Conservation (phyloP, 176 grass and related monocot species). For the Guadua angustifolia region DNA sequence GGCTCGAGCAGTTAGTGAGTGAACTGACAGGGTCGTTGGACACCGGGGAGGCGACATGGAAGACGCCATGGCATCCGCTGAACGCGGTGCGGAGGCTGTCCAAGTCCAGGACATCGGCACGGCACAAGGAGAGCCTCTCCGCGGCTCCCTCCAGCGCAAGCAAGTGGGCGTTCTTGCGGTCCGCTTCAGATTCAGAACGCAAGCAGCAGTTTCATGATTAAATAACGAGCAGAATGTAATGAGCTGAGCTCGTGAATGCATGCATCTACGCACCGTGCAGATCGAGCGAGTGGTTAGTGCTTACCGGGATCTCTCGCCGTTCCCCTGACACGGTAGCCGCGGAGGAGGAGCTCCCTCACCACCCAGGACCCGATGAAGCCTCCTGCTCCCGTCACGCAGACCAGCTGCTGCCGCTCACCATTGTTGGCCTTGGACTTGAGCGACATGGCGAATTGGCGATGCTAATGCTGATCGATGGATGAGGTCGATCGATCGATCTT, state of each 20-base stretch:
- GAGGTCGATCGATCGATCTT: not conserved
- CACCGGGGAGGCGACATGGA: conserved; percentile 61
- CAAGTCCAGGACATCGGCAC: conserved; percentile 49
- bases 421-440: not conserved
- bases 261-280: no score
- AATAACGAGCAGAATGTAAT: no score
- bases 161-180: conserved; percentile 55
- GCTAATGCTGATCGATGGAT: not conserved
- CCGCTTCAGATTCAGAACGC: not conserved
- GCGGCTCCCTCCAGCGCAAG: conserved; percentile 27
- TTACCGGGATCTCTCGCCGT: conserved; percentile 54
- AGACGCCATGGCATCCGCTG: conserved; percentile 56
- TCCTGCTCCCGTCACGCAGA: conserved; percentile 51
- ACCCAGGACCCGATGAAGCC: conserved; percentile 66
- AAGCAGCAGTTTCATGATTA: not conserved
- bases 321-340: conserved; percentile 58
- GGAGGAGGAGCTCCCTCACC: conserved; percentile 53
- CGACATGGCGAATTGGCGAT: not conserved
- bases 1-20: not conserved
- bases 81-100: conserved; percentile 39
- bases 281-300: not conserved
- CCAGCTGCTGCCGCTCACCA: conserved; percentile 28
- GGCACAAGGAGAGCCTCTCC: conserved; percentile 51
- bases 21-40: conserved; percentile 40
- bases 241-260: no score